These are phyloP conservation scores for Citrus reticulata DNA, from an alignment of 345 rosid genomes.

Conservation along the genomic window DNA sequence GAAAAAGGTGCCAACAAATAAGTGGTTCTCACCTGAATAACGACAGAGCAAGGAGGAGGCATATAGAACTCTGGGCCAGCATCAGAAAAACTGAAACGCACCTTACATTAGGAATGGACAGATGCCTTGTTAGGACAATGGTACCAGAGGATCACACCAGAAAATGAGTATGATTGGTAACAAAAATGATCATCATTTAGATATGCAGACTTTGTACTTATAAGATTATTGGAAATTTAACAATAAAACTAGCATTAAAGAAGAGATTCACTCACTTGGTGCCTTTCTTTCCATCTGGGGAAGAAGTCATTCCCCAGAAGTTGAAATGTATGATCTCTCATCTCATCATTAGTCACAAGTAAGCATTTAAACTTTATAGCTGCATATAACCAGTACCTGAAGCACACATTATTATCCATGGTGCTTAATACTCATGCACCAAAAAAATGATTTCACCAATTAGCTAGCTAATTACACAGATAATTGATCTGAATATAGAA, in stretches of 20 bases:
- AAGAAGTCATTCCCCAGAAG: conserved; percentile 71
- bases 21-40: conserved; percentile 49
- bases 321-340: conserved; percentile 78
- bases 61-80: conserved; percentile 51
- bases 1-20: background rate
- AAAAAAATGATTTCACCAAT: background rate
- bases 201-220: background rate
- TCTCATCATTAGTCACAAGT: conserved; percentile 72
- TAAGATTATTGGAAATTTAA: background rate
- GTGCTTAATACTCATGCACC: conserved; percentile 12
- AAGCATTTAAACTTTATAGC: conserved; percentile 66
- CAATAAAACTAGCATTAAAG: background rate
- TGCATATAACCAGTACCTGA: conserved; percentile 88
- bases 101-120: conserved; percentile 31
- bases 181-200: background rate
- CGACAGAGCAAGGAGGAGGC: conserved; percentile 61
- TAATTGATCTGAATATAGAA: conserved; percentile 3
- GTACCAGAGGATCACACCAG: background rate
- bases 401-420: conserved; percentile 26
- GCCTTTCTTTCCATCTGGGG: conserved; percentile 80
- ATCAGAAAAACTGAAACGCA: conserved; percentile 48
- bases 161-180: background rate
- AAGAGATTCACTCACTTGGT: conserved; percentile 49
- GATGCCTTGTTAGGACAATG: conserved; percentile 4
- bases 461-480: background rate